phyloP scores from a whole-genome alignment of 108 stramenopile genomes.

The Mayamaea pseudoterrestris region DNA sequence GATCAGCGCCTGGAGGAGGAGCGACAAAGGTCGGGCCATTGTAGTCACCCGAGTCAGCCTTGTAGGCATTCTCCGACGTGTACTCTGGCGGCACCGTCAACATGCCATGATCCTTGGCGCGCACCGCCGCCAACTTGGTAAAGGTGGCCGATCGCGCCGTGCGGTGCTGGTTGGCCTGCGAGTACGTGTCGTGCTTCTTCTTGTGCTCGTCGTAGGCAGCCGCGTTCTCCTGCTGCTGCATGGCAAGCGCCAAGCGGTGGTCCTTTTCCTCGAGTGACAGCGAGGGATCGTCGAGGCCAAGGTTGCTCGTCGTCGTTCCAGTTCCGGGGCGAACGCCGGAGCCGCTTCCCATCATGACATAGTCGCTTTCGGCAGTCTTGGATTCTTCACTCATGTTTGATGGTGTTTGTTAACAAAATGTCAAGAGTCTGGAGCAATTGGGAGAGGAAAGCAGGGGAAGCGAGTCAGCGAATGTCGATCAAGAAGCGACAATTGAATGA shows the following conservation, averaged over 20 bases:
- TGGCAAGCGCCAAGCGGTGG: constrained; percentile 77
- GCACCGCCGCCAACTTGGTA: constrained; percentile 57
- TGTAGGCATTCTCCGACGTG: constrained; percentile 76
- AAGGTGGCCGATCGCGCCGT: constrained; percentile 66
- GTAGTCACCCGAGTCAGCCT: constrained; percentile 23
- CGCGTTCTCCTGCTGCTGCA: constrained; percentile 85
- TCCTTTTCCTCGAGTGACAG: constrained; percentile 81
- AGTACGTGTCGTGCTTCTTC: constrained; percentile 62
- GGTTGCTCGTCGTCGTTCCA: constrained; percentile 3
- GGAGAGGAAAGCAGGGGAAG: too few relatives aligned
- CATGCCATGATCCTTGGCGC: constrained; percentile 81
- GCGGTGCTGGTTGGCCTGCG: constrained; percentile 53
- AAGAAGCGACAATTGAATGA: too few relatives aligned
- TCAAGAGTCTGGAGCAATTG: not conserved
- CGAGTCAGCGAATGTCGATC: too few relatives aligned
- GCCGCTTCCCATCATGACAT: constrained; percentile 67
- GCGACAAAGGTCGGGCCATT: constrained; percentile 17
- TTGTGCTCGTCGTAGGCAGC: constrained; percentile 69
- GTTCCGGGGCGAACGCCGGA: constrained; percentile 14
- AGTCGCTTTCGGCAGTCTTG: constrained; percentile 76
- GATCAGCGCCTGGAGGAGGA: constrained; percentile 34
- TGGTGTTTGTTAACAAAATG: not conserved
- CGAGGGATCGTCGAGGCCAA: constrained; percentile 63
- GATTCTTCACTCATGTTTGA: constrained; percentile 73
- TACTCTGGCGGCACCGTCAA: constrained; percentile 74